Evolutionary conservation across 2,329 filamentous ascomycete genomes (phyloP).

Genomic region (Venturia carpophila): DNA sequence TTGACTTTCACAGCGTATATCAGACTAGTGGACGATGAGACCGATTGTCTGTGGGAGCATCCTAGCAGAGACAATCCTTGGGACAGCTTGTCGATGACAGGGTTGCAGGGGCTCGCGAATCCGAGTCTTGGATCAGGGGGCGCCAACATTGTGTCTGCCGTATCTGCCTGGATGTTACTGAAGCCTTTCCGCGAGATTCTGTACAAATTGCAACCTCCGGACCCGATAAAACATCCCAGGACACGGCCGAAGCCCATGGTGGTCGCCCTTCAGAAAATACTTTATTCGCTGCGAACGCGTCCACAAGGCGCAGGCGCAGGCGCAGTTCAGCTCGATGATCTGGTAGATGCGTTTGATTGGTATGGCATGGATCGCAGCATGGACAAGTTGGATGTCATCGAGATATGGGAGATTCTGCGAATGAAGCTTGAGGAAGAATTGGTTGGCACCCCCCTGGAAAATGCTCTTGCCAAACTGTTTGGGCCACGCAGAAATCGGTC

Average conservation of each 20-base stretch:
- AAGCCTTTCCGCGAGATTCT: conserved; percentile 51
- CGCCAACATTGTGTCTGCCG: conserved; percentile 42
- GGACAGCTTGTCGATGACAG: conserved; percentile 51
- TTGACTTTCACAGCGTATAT: conserved; percentile 56
- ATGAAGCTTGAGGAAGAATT: conserved; percentile 47
- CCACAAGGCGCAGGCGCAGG: conserved; percentile 29
- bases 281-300: conserved; percentile 42
- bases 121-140: conserved; percentile 23
- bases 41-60: conserved; percentile 54
- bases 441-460: conserved; percentile 35
- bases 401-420: conserved; percentile 49
- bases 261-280: conserved; percentile 43
- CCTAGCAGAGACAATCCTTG: conserved; percentile 46
- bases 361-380: conserved; percentile 33
- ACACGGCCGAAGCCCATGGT: conserved; percentile 44
- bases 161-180: conserved; percentile 53
- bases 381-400: conserved; percentile 43
- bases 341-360: conserved; percentile 32
- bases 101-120: conserved; percentile 42
- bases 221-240: conserved; percentile 39
- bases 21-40: conserved; percentile 52
- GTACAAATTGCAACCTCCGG: conserved; percentile 41
- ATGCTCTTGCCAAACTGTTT: conserved; percentile 40
- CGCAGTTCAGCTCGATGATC: conserved; percentile 19
- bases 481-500: conserved; percentile 33